Percentiles rank a stretch among this genome's conserved stretches.
phyloP scores from a whole-genome alignment of 306 rosid genomes.

The Carpinus fangiana region DNA sequence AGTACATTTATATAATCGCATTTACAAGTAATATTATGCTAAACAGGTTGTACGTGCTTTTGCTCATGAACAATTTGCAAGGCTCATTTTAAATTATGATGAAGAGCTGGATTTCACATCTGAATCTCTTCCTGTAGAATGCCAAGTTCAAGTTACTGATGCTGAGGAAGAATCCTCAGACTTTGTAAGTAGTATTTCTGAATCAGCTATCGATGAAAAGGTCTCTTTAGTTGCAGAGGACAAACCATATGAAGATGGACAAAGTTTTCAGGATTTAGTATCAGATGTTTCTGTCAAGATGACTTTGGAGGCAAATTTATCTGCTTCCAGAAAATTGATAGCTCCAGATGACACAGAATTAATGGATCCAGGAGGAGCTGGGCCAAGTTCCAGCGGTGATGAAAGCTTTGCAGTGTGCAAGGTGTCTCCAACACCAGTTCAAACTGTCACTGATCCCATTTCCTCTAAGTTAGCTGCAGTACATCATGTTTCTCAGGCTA shows the following conservation, averaged over 20 bases:
- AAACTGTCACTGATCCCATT: constrained; percentile 87
- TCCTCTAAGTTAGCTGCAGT: constrained; percentile 91
- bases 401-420: constrained; percentile 43
- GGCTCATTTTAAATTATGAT: constrained; percentile 78
- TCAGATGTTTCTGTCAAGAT: constrained; percentile 49
- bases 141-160: constrained; percentile 60
- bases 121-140: constrained; percentile 66
- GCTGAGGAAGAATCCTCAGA: constrained; percentile 66
- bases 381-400: constrained; percentile 32
- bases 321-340: constrained; percentile 40
- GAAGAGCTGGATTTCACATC: constrained; percentile 72
- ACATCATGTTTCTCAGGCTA: constrained; percentile 98
- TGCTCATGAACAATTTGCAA: constrained; percentile 96
- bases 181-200: constrained; percentile 54
- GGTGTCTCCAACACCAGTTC: constrained; percentile 67
- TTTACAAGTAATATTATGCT: constrained; percentile 31
- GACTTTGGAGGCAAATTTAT: constrained; percentile 45
- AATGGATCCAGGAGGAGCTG: constrained; percentile 39
- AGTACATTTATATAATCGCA: constrained; percentile 12
- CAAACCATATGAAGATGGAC: constrained; percentile 42
- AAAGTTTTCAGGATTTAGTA: constrained; percentile 37
- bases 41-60: constrained; percentile 89
- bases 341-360: constrained; percentile 37
- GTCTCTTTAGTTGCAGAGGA: constrained; percentile 41
- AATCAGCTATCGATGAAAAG: constrained; percentile 39